These are phyloP conservation scores for Penicillium psychrofluorescens DNA, from an alignment of 495 filamentous ascomycete genomes.

Conservation along the genomic window DNA sequence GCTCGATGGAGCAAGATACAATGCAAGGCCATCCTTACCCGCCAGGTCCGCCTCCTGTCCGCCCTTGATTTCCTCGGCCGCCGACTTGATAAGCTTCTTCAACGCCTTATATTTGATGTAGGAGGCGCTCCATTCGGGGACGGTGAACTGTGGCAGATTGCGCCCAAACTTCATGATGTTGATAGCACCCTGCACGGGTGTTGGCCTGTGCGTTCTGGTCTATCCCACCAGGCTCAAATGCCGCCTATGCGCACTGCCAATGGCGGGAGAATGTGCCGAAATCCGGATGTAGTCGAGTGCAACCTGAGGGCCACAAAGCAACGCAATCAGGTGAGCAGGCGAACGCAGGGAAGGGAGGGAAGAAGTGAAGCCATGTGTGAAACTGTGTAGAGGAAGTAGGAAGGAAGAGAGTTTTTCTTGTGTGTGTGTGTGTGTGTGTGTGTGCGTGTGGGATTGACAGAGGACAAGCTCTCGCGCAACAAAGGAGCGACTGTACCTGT, in stretches of 20 bases:
- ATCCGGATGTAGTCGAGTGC: neutral
- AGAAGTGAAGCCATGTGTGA: constrained; percentile 8
- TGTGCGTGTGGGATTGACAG: neutral
- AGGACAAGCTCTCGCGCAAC: constrained; percentile 8
- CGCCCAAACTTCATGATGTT: constrained; percentile 73
- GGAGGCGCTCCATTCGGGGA: constrained; percentile 86
- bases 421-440: too few species aligned
- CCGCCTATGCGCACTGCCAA: neutral
- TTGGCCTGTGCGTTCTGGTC: neutral
- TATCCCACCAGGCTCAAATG: neutral
- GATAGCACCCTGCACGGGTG: too few species aligned
- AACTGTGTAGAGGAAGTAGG: neutral
- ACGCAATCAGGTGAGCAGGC: constrained; percentile 16
- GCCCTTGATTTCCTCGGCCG: constrained; percentile 51
- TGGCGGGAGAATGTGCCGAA: neutral
- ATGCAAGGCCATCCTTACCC: constrained; percentile 32
- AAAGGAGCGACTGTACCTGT: constrained; percentile 13
- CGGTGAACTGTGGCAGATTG: constrained; percentile 84
- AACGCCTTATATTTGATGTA: constrained; percentile 97
- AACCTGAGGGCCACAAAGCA: constrained; percentile 11
- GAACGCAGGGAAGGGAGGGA: constrained; percentile 9
- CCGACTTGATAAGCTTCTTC: constrained; percentile 88
- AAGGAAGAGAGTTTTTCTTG: neutral
- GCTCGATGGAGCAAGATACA: neutral
- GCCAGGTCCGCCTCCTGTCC: constrained; percentile 76